These are phyloP conservation scores for Sporisorium sorghi DNA, from an alignment of 1,284 basidiomycete genomes.

Conservation along the genomic window DNA sequence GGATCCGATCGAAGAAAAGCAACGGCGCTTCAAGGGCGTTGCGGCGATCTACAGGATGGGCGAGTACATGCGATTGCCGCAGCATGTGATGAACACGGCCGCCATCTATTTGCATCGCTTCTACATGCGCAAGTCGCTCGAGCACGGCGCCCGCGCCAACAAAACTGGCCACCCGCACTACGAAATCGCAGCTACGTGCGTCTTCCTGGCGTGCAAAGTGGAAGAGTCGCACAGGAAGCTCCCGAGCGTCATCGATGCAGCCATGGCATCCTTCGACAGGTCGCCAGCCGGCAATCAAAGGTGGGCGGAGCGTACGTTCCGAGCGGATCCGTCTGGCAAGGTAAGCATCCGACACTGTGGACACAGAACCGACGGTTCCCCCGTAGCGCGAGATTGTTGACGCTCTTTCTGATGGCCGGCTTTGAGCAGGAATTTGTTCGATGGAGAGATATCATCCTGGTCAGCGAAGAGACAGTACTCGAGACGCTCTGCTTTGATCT, in stretches of 20 bases:
- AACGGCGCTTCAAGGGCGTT: slow-evolving; percentile 58
- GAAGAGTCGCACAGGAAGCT: slow-evolving; percentile 88
- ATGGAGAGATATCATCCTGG: slow-evolving; percentile 79
- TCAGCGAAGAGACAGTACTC: slow-evolving; percentile 83
- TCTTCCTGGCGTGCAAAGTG: slow-evolving; percentile 91
- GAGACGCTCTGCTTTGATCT: slow-evolving; percentile 93
- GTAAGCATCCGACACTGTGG: slow-evolving; percentile 11
- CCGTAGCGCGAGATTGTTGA: neutral
- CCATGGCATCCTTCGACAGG: slow-evolving; percentile 76
- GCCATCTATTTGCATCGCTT: slow-evolving; percentile 92
- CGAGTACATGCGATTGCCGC: slow-evolving; percentile 59
- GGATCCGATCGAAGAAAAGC: slow-evolving; percentile 51
- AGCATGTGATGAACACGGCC: slow-evolving; percentile 71
- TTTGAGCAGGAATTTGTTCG: slow-evolving; percentile 67
- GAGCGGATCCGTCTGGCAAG: slow-evolving; percentile 45
- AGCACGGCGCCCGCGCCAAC: slow-evolving; percentile 75
- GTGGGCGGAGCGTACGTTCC: slow-evolving; percentile 57
- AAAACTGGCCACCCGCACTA: slow-evolving; percentile 71
- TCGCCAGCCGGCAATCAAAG: slow-evolving; percentile 71
- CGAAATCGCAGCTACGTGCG: slow-evolving; percentile 86
- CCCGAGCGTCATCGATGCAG: slow-evolving; percentile 82
- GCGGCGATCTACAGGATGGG: slow-evolving; percentile 61
- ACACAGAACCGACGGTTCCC: neutral
- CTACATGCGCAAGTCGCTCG: slow-evolving; percentile 84
- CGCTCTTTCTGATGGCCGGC: neutral